These are phyloP conservation scores for Colletotrichum spaethianum DNA, from an alignment of 2,329 filamentous ascomycete species.

Conservation along the genomic window DNA sequence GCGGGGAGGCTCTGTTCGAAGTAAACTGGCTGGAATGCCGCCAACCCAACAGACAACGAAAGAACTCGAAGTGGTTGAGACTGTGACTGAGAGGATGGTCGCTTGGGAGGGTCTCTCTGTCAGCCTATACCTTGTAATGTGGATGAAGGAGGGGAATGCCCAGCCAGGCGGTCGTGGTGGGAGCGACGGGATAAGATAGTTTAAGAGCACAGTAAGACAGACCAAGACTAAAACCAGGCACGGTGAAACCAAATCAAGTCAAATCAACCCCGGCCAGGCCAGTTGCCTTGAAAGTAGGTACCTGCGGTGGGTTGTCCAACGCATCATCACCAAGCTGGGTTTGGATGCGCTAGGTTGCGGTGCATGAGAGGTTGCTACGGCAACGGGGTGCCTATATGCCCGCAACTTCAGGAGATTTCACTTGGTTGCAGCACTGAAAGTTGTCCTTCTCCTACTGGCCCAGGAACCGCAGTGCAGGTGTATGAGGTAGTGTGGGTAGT, in stretches of 20 bases:
- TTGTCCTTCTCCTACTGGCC: not conserved
- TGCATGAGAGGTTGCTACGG: not conserved
- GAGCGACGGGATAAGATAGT: slow-evolving; percentile 13
- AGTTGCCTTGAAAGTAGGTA: not conserved
- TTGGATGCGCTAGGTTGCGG: not conserved
- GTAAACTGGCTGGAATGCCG: slow-evolving; percentile 23
- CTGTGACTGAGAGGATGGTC: not conserved
- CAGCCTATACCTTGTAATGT: slow-evolving; percentile 9
- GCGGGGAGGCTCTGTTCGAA: not conserved
- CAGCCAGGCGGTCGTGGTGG: not conserved
- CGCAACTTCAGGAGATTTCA: not conserved
- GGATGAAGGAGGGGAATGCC: slow-evolving; percentile 26
- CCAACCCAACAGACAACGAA: not conserved
- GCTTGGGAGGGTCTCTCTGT: not conserved
- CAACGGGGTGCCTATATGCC: not conserved
- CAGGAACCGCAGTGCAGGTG: not conserved
- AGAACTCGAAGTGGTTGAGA: not conserved
- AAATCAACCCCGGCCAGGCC: no score
- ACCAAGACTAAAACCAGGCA: slow-evolving; percentile 1
- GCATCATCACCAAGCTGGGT: slow-evolving; percentile 4
- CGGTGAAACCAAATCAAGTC: not conserved
- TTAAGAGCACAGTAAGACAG: slow-evolving; percentile 1
- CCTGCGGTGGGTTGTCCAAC: not conserved
- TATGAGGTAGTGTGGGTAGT: no score
- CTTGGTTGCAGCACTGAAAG: slow-evolving; percentile 2